A percentile compares a stretch with the other conserved stretches of the same genome.
These are phyloP conservation scores for Xerocomellus intermedius DNA, from an alignment of 768 basidiomycete species.

Conservation along the genomic window DNA sequence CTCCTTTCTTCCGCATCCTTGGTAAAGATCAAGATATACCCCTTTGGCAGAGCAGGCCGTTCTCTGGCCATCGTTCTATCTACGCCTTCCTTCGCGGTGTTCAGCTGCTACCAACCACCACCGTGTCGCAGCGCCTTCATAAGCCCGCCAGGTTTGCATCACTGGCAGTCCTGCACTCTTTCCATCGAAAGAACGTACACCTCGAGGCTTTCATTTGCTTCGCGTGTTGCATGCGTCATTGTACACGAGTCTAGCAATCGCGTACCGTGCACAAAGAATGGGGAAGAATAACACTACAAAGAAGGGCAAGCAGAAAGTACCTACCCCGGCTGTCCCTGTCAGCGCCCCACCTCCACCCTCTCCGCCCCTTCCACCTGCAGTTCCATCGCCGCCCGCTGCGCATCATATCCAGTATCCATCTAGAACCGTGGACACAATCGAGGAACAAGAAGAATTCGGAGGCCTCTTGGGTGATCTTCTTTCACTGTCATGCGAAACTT, in stretches of 20 bases:
- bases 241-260: constrained; percentile 20
- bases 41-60: neutral
- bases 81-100: constrained; percentile 1
- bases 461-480: constrained; percentile 21
- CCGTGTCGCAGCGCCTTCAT: constrained; percentile 5
- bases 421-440: constrained; percentile 22
- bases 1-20: constrained; percentile 11
- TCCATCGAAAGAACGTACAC: constrained; percentile 13
- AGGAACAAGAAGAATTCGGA: constrained; percentile 25
- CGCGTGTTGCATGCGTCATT: constrained; percentile 30
- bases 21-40: constrained; percentile 3
- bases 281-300: constrained; percentile 29
- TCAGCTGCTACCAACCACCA: neutral
- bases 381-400: constrained; percentile 25
- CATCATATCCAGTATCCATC: constrained; percentile 23
- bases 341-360: constrained; percentile 13
- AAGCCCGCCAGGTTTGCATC: constrained; percentile 10
- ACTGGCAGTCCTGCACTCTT: constrained; percentile 5
- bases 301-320: constrained; percentile 35
- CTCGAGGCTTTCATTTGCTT: constrained; percentile 32
- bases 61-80: constrained; percentile 3
- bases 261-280: constrained; percentile 22
- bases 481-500: neutral
- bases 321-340: constrained; percentile 5
- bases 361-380: constrained; percentile 6